Base-by-base conservation (phyloP, 2,329 filamentous ascomycete species). In the Penicillium sp. region DNA sequence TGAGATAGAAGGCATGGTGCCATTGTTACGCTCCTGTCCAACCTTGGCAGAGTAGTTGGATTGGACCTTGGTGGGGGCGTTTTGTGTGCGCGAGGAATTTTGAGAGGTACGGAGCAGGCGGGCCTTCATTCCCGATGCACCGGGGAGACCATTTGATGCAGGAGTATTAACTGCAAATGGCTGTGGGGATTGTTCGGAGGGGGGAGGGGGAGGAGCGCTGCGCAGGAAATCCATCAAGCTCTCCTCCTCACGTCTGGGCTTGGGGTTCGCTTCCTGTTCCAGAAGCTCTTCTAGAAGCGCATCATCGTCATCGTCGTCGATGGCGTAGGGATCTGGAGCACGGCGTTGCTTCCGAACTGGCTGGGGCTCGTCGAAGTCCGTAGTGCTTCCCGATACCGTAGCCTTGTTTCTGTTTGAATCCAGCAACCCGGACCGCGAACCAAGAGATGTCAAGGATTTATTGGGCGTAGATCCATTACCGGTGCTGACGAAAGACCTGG, bases 251-350 rank as follows among this genome's bases (percentile, higher is more conserved):
- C 73, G 71, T 42, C 68, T 64, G 9, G 71, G 71, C 53, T 74
- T 71, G n/a, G 67, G 58, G 29, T 66, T 62, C 4, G 41, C 21
- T 42, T 57, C 55, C 23, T 42, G 27, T 53, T 57, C 50, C 41
- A 67, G 57, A 15, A 67, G 50, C 49, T 64, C 60, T 35, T 81
- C 73, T 21, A 82, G 71, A 31, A 85, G 80, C 2, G 86, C 82
- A 56, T 91, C 88, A 66, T 87, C 89, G 53, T 79, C 78, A 31
- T 86, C 80, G 23, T 67, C 66, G 69, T 97, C 93, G 62, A 97
- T 91, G n/a, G 92, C 91, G 65, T 97, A 97, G 0, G 93, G 94
- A 68, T 99, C 94, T 56, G 85, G 89, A 51, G 92, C 86, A 29
- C 91, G 86, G 46, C 88, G 85, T 45, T 88, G 90, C 69, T 90